Base-by-base conservation (phyloP, 768 basidiomycete genomes). In the Suillus cothurnatus region DNA sequence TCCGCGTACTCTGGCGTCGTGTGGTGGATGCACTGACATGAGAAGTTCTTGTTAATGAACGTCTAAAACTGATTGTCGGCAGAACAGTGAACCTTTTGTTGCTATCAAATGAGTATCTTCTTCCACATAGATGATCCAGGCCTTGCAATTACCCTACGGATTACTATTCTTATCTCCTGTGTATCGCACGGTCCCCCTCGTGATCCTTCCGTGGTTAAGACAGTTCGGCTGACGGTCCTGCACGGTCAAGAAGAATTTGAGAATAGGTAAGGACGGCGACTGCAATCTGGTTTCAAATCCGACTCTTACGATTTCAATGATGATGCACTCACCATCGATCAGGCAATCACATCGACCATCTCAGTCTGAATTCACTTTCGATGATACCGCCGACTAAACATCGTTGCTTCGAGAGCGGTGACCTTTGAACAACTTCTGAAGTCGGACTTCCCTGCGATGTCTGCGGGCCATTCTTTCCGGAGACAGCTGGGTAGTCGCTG, bases 401-500 rank as follows among this genome's bases (percentile, higher is more conserved):
- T 59, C 26, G 39, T 59, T 41, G 38, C 58, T 26, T 41, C 58
- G 39, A 41, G 38, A 39, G 6, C 26, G 57, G 53, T 55, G 53
- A 55, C 53, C 26, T 58, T 38, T 38, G 17, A 26, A 58, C 26
- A 21, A 6, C 57, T 58, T 58, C 23, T 39, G 15, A 39, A 39
- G 6, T 28, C 23, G 19, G 3, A 4, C 28, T 39, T 59, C 58
- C 39, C 19, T 59, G 58, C 58, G 58, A 59, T 17, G 6, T 59
- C 26, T 59, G 39, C 58, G 58, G 57, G 19, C 9, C 26, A 39
- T 59, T 59, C 26, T 39, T 19, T 38, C 19, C 57, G 38, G 26
- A 41, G 26, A 39, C 26, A 41, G 57, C n/a, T 58, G 36, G 57
- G 36, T 58, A 19, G 36, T 59, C 26, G 58, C 58, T 59, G 57